phyloP scores from a whole-genome alignment of 2,329 filamentous ascomycete genomes.

The Penicillium sp. region DNA sequence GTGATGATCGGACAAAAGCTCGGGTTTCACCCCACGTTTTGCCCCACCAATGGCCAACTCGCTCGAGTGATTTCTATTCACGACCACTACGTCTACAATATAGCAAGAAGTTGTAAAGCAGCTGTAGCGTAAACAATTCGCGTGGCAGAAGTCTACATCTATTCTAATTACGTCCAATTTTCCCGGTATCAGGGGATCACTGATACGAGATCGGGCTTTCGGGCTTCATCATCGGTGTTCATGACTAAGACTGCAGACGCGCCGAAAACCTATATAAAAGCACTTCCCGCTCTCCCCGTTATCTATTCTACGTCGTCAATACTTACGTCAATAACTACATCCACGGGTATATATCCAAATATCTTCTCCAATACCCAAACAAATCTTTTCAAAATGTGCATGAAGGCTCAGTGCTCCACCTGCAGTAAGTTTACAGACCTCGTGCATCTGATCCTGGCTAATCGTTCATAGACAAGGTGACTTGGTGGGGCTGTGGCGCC shows the following conservation, averaged over 20 bases:
- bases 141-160: not conserved
- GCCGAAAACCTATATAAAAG: slow-evolving; percentile 17
- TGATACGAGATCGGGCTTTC: slow-evolving; percentile 22
- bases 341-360: not conserved
- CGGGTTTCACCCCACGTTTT: slow-evolving; percentile 8
- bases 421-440: slow-evolving; percentile 57
- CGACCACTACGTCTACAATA: not conserved
- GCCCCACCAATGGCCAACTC: slow-evolving; percentile 11
- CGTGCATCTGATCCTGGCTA: slow-evolving; percentile 1
- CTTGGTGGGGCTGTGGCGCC: slow-evolving; percentile 66
- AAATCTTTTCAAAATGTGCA: slow-evolving; percentile 57
- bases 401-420: slow-evolving; percentile 60
- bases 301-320: not conserved
- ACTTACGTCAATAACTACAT: not conserved
- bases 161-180: not conserved
- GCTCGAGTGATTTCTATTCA: not conserved
- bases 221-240: slow-evolving; percentile 25
- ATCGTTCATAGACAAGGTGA: slow-evolving; percentile 52
- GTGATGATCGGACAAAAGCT: not conserved
- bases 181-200: not conserved
- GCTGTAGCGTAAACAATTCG: not conserved
- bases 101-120: not conserved
- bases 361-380: not conserved
- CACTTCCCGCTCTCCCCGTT: slow-evolving; percentile 4
- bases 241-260: slow-evolving; percentile 21